Evolutionary conservation across 2,329 filamentous ascomycete species (phyloP).

Genomic region (Beauveria sp.): DNA sequence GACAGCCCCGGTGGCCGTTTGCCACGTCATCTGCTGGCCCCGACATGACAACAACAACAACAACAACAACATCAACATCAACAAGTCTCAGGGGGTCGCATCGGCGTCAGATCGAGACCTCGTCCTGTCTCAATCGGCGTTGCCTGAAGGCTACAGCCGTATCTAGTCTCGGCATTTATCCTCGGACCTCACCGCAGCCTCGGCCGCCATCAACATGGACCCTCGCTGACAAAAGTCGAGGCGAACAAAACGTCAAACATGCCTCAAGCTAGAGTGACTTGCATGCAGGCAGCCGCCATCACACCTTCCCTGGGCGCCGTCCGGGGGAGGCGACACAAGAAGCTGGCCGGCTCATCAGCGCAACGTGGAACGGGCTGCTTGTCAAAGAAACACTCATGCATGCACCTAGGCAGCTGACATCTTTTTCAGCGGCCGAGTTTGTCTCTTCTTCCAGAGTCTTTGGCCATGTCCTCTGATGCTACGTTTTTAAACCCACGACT

Average conservation of each 20-base stretch:
- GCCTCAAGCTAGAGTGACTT: neutral
- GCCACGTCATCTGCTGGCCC: neutral
- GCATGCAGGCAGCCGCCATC: neutral
- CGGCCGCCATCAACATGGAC: neutral
- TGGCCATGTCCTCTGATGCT: no score
- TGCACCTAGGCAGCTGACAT: neutral
- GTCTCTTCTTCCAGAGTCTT: no score
- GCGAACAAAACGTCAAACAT: neutral
- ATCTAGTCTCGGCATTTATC: neutral
- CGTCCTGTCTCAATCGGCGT: neutral
- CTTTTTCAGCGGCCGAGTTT: neutral
- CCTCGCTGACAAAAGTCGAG: neutral
- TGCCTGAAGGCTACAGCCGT: no score
- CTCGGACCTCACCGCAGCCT: neutral
- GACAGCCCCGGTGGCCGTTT: neutral
- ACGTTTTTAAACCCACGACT: no score
- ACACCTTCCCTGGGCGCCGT: neutral
- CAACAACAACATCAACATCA: neutral
- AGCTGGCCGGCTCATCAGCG: neutral
- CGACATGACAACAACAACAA: no score
- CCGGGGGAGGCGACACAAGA: neutral
- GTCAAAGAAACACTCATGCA: neutral
- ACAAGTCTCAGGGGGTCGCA: neutral
- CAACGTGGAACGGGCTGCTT: neutral
- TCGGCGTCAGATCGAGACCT: slow-evolving; percentile 1